A percentile compares a stretch with the other conserved stretches of the same genome.
phyloP scores from a whole-genome alignment of 306 rosid genomes.

The Prinsepia uniflora region DNA sequence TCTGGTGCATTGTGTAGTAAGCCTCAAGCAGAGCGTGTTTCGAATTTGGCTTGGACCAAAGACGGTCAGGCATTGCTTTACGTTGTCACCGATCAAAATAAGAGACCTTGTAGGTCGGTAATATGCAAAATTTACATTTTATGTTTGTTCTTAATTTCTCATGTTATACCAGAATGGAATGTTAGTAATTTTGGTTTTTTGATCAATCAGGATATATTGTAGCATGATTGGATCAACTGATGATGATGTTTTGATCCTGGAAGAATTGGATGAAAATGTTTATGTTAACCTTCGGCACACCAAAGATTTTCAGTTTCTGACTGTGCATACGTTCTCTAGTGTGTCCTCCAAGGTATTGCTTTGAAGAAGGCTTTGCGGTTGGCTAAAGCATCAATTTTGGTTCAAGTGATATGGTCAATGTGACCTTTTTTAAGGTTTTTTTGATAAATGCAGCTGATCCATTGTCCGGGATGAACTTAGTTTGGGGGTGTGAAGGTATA shows the following conservation, averaged over 20 bases:
- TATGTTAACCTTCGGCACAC: constrained; percentile 63
- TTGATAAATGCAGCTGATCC: constrained; percentile 93
- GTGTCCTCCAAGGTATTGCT: constrained; percentile 68
- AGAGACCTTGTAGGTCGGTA: constrained; percentile 68
- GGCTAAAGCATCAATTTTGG: not conserved
- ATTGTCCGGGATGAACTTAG: constrained; percentile 63
- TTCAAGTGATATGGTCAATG: constrained; percentile 26
- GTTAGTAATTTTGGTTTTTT: not conserved
- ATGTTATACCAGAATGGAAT: not conserved
- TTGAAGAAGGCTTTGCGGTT: constrained; percentile 12
- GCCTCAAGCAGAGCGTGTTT: constrained; percentile 81
- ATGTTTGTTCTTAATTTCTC: too few species aligned
- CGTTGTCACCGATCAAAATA: constrained; percentile 75
- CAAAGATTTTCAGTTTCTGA: constrained; percentile 73
- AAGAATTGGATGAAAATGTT: constrained; percentile 65
- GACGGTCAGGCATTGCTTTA: constrained; percentile 82
- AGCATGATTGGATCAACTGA: constrained; percentile 86
- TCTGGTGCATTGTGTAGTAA: constrained; percentile 85
- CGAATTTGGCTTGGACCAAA: constrained; percentile 87
- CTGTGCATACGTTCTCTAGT: constrained; percentile 61
- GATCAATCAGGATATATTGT: constrained; percentile 59
- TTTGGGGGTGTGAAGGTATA: constrained; percentile 77
- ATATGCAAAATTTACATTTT: too few species aligned
- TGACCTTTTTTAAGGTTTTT: constrained; percentile 73
- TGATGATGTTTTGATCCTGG: constrained; percentile 72